A percentile compares a stretch with the other conserved stretches of the same genome.
These are phyloP conservation scores for Curvularia eragrostidis DNA, from an alignment of 2,329 filamentous ascomycete genomes.

Conservation along the genomic window DNA sequence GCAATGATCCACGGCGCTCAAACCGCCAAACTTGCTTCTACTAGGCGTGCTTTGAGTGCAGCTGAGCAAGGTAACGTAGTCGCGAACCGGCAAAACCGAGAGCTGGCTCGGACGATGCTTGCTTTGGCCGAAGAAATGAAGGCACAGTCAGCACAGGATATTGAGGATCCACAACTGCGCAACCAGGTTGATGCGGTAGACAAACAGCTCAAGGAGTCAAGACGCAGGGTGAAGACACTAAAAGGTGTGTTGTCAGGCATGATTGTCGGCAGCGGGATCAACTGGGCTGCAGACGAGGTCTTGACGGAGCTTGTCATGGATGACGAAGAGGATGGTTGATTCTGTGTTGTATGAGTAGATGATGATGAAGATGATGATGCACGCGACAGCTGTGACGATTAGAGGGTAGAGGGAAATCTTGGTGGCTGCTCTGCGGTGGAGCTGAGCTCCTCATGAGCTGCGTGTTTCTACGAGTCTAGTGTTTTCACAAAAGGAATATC, in stretches of 20 bases:
- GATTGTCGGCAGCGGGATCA: slow-evolving; percentile 79
- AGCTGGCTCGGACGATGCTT: slow-evolving; percentile 68
- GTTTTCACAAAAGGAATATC: not conserved
- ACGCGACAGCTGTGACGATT: not conserved
- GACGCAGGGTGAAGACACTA: slow-evolving; percentile 73
- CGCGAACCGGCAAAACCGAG: slow-evolving; percentile 66
- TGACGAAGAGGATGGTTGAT: slow-evolving; percentile 55
- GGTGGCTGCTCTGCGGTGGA: too few species aligned
- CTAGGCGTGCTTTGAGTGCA: slow-evolving; percentile 61
- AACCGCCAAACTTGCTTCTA: slow-evolving; percentile 59
- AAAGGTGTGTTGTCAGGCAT: slow-evolving; percentile 81
- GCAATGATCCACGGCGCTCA: slow-evolving; percentile 69
- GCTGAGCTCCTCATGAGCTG: not conserved
- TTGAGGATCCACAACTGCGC: slow-evolving; percentile 60
- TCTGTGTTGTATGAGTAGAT: not conserved
- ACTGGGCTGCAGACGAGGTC: slow-evolving; percentile 76
- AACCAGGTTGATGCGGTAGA: slow-evolving; percentile 67
- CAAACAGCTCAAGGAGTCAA: slow-evolving; percentile 65
- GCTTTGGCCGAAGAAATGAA: slow-evolving; percentile 66
- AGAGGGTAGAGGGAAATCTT: not conserved
- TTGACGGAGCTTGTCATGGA: slow-evolving; percentile 77
- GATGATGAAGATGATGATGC: not conserved
- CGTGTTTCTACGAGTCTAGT: not conserved
- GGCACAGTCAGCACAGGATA: slow-evolving; percentile 60
- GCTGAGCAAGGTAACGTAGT: slow-evolving; percentile 66